Percentiles rank a stretch among this genome's conserved stretches.
Evolutionary conservation across 805 yeast genomes (phyloP).

Genomic region (Wickerhamomyces hampshirensis): DNA sequence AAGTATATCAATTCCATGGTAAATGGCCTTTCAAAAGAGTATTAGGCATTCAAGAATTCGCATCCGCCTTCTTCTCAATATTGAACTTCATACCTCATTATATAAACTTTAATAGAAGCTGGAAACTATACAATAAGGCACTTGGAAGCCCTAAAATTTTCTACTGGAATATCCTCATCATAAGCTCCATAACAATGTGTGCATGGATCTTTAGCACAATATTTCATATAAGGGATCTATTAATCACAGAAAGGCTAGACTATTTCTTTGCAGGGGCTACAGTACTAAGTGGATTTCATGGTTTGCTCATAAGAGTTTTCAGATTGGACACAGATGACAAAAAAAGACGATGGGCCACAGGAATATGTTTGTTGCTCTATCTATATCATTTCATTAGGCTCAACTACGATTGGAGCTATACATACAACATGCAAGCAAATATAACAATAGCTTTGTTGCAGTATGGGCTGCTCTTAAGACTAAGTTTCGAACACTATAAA

Average conservation of each 20-base stretch:
- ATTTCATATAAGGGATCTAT: conserved; percentile 82
- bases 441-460: conserved; percentile 74
- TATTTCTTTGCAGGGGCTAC: conserved; percentile 92
- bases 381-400: conserved; percentile 62
- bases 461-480: conserved; percentile 38
- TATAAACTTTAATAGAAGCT: conserved; percentile 35
- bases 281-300: conserved; percentile 74
- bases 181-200: conserved; percentile 63
- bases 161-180: conserved; percentile 35
- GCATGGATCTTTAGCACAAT: conserved; percentile 88
- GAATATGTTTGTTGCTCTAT: conserved; percentile 46
- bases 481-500: conserved; percentile 29
- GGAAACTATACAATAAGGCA: conserved; percentile 3
- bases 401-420: conserved; percentile 75
- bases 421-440: conserved; percentile 92
- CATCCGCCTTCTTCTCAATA: conserved; percentile 74
- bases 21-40: conserved; percentile 92
- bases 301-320: conserved; percentile 55
- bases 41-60: conserved; percentile 80
- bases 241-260: conserved; percentile 78
- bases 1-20: conserved; percentile 85
- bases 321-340: conserved; percentile 44
- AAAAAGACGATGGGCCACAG: conserved; percentile 33
- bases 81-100: conserved; percentile 65
- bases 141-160: conserved; percentile 13